Percentiles rank a stretch among this genome's conserved stretches.
Evolutionary conservation across 768 basidiomycete species (phyloP).

Genomic region (Suillus subluteus): DNA sequence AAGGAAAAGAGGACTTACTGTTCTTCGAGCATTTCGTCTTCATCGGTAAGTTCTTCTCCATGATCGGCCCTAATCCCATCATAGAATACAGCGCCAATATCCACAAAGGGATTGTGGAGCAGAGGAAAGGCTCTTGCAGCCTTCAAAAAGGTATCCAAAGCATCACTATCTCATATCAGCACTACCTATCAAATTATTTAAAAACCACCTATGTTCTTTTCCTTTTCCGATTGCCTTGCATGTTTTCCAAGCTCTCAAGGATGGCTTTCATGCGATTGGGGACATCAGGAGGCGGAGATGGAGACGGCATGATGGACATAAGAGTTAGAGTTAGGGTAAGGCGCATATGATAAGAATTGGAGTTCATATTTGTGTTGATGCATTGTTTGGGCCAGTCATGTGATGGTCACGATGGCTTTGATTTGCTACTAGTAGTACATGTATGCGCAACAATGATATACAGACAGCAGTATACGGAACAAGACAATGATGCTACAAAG

Average conservation of each 20-base stretch:
- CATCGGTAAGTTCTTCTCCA: neutral
- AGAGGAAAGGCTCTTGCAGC: neutral
- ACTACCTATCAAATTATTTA: neutral
- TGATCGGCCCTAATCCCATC: neutral
- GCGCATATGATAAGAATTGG: no score
- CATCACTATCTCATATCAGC: neutral
- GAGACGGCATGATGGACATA: neutral
- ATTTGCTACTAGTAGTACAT: no score
- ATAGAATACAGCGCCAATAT: neutral
- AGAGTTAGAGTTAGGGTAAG: neutral
- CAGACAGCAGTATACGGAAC: no score
- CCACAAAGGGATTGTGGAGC: neutral
- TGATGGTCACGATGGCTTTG: no score
- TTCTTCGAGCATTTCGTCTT: neutral
- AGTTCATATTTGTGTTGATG: no score
- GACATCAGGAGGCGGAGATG: neutral
- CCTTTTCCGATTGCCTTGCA: neutral
- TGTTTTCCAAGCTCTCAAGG: neutral
- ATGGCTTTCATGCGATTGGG: neutral
- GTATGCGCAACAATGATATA: no score
- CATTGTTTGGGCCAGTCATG: no score
- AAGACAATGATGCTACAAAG: no score
- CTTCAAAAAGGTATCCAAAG: neutral
- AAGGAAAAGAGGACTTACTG: neutral
- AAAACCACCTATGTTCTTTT: neutral